Base-by-base conservation (phyloP, 1,284 basidiomycete species). In the Erythrobasidium hasegawianum region DNA sequence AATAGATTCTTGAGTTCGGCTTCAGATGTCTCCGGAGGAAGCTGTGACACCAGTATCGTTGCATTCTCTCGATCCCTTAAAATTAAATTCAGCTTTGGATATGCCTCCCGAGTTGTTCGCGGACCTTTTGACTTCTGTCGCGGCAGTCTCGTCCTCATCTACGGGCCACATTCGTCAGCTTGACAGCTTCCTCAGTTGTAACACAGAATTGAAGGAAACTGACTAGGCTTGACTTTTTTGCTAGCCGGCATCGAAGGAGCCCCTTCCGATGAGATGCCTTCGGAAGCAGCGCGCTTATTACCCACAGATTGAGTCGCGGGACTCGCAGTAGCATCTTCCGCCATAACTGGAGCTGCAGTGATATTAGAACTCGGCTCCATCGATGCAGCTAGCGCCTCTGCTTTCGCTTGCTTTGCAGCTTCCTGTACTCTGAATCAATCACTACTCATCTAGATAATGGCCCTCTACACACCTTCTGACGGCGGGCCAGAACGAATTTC, bases 1-100 rank as follows among this genome's bases (percentile, higher is more conserved):
- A 98, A 97, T 8, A 97, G 80, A 0, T 78, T 75, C 14, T 76
- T 79, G n/a, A 97, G 75, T 14, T 89, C 87, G 1, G 83, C 82
- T 58, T 90, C 85, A 0, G 81, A 81, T 4, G 83, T 81, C 40
- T 81, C 81, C 1, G 77, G 52, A 0, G 86, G 84, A 8, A 97
- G 79, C 29, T 88, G 84, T 0, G 86, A 84, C 5, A 97, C 87
- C 58, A 97, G 88, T 1, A 97, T 87, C 0, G 93, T 96, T 43
- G 86, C 86, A 73, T 97, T 90, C 79, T 99, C 96, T 57, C 96
- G 90, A 78, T 99, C 96, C 68, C 95, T 93, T 71, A 1, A 8
- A 41, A 22, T n/a, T 22, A 8, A 14, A 5, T 18, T n/a, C n/a
- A n/a, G n/a, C n/a, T n/a, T n/a, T n/a, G n/a, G n/a, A n/a, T n/a